Evolutionary conservation across 257 asterid species (phyloP).

Genomic region (Capsicum pubescens): DNA sequence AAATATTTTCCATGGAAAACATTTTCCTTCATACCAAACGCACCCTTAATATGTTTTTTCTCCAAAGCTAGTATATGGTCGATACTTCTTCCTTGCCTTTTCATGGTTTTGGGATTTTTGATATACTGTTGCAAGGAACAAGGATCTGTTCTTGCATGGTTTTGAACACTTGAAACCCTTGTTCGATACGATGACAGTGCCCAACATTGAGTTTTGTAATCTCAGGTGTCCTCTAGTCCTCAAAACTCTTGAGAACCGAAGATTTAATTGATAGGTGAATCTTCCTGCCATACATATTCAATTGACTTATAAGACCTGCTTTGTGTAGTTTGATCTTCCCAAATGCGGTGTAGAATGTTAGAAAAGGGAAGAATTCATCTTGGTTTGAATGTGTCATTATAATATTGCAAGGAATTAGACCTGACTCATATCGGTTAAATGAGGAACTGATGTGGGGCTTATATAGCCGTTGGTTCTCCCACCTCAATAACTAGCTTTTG

Average conservation of each 20-base stretch:
- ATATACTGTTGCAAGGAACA: conserved; percentile 13
- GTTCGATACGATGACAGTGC: background rate
- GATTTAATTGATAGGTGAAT: background rate
- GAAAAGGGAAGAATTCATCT: background rate
- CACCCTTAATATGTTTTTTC: background rate
- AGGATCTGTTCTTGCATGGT: conserved; percentile 1
- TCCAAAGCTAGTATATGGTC: background rate
- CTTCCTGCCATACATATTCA: background rate
- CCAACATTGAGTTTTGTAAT: background rate
- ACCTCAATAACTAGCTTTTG: too few relatives aligned
- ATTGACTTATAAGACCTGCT: background rate
- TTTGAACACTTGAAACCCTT: background rate
- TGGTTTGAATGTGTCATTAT: background rate
- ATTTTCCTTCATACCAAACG: too few relatives aligned
- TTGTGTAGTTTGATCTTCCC: background rate
- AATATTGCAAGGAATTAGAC: too few relatives aligned
- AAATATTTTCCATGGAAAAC: too few relatives aligned
- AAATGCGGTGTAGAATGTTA: background rate
- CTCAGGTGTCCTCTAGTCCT: background rate
- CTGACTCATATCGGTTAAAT: too few relatives aligned
- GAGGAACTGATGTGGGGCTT: too few relatives aligned
- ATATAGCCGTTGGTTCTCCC: too few relatives aligned
- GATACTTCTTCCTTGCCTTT: background rate
- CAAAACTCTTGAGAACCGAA: background rate
- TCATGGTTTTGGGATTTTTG: background rate